phyloP scores from a whole-genome alignment of 768 basidiomycete genomes.

The Mycena polygramma region DNA sequence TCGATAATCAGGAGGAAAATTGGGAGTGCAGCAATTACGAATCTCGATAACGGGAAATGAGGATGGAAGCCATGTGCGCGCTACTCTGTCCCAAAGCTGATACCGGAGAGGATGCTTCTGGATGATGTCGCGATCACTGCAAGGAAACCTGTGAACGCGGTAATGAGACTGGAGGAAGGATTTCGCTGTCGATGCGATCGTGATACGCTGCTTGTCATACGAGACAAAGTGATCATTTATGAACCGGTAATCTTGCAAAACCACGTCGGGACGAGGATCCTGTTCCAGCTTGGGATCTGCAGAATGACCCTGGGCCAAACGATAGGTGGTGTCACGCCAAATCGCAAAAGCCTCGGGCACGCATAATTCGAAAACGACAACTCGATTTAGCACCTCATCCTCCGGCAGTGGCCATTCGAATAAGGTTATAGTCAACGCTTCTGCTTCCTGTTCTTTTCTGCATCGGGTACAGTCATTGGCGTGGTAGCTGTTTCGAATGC shows the following conservation, averaged over 20 bases:
- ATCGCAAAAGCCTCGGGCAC: conserved; percentile 54
- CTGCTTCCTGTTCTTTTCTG: conserved; percentile 29
- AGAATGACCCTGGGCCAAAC: not conserved
- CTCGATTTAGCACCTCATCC: conserved; percentile 37
- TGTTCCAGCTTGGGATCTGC: not conserved
- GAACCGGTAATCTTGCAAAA: conserved; percentile 18
- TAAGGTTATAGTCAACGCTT: conserved; percentile 45
- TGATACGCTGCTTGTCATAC: conserved; percentile 42
- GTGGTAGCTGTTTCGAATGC: not conserved
- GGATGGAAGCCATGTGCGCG: conserved; percentile 5
- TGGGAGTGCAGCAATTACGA: conserved; percentile 44
- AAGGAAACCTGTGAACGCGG: conserved; percentile 4
- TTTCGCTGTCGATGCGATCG: conserved; percentile 52
- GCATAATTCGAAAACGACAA: conserved; percentile 57
- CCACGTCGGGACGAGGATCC: conserved; percentile 12
- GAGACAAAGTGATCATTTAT: conserved; percentile 7
- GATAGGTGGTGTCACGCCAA: conserved; percentile 59
- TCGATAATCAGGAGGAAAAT: conserved; percentile 50
- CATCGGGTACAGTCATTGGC: conserved; percentile 46
- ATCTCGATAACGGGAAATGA: conserved; percentile 25
- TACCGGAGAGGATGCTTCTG: conserved; percentile 23
- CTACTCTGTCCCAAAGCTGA: conserved; percentile 11
- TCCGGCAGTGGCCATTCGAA: conserved; percentile 64
- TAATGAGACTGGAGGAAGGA: conserved; percentile 52
- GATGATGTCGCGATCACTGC: conserved; percentile 2